A percentile compares a stretch with the other conserved stretches of the same genome.
Evolutionary conservation across 2,329 filamentous ascomycete genomes (phyloP).

Genomic region (Biscogniauxia sp.): DNA sequence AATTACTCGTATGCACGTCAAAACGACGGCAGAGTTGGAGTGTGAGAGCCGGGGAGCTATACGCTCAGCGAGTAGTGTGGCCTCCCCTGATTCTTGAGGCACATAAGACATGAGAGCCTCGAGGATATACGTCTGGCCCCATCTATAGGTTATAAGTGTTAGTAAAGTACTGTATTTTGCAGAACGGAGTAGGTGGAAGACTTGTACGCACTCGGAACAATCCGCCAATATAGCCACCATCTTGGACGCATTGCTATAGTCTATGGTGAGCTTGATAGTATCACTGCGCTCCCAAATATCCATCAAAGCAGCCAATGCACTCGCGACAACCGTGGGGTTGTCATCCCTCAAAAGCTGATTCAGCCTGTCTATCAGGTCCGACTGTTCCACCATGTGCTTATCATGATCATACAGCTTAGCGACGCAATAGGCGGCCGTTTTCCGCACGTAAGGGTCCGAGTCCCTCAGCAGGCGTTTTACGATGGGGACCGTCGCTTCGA

Average conservation of each 20-base stretch:
- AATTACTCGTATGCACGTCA: constrained; percentile 94
- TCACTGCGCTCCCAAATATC: constrained; percentile 99
- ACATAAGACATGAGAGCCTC: constrained; percentile 98
- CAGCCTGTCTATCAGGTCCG: constrained; percentile 86
- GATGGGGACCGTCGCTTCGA: constrained; percentile 82
- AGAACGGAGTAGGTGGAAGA: background rate
- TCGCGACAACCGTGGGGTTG: constrained; percentile 96
- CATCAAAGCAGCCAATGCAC: constrained; percentile 84
- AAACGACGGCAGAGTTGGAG: constrained; percentile 92
- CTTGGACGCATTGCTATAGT: constrained; percentile 96
- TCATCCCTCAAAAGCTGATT: constrained; percentile 91
- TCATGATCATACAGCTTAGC: constrained; percentile 98
- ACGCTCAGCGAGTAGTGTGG: constrained; percentile 83
- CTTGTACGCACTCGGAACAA: constrained; percentile 79
- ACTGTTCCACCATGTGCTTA: constrained; percentile 80
- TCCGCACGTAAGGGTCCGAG: constrained; percentile 90
- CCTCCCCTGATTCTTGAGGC: constrained; percentile 85
- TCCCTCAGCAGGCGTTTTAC: constrained; percentile 83
- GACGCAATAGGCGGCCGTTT: constrained; percentile 93
- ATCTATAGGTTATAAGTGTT: constrained; percentile 52
- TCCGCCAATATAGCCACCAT: constrained; percentile 95
- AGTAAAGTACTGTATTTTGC: background rate
- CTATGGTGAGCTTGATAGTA: constrained; percentile 95
- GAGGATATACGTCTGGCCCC: constrained; percentile 98
- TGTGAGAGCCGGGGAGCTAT: constrained; percentile 95